Evolutionary conservation across 163 green algal species (phyloP).

Genomic region (Smithsoniella earleae): DNA sequence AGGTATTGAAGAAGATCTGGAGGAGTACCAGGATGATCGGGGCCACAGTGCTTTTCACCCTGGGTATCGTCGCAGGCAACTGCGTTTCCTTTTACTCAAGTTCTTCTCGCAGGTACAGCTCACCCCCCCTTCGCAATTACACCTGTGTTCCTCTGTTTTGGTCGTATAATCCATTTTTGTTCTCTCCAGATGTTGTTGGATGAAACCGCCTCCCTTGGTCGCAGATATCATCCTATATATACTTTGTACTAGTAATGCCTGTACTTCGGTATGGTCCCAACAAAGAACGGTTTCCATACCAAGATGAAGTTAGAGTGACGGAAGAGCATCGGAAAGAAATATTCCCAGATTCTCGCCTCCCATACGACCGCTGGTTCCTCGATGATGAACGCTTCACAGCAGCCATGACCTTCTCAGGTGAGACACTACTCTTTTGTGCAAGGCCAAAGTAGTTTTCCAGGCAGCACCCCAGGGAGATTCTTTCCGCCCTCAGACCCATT

Average conservation of each 20-base stretch:
- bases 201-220: too few relatives aligned
- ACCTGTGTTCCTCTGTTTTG: too few relatives aligned
- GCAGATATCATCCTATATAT: constrained; percentile 28
- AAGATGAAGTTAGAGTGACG: too few relatives aligned
- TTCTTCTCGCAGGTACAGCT: constrained; percentile 25
- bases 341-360: not conserved
- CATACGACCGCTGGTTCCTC: constrained; percentile 19
- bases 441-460: too few relatives aligned
- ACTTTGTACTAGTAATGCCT: constrained; percentile 31
- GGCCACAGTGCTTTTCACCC: constrained; percentile 34
- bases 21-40: constrained; percentile 25
- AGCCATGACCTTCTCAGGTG: constrained; percentile 30
- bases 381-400: constrained; percentile 16
- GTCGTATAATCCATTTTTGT: too few relatives aligned
- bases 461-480: too few relatives aligned
- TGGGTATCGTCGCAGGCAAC: constrained; percentile 31
- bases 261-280: constrained; percentile 32
- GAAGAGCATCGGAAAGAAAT: not conserved
- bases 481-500: too few relatives aligned
- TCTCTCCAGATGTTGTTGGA: not conserved
- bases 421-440: not conserved
- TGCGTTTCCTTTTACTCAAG: constrained; percentile 34
- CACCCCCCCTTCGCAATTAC: not conserved
- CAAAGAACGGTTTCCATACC: constrained; percentile 33
- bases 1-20: constrained; percentile 31